Evolutionary conservation across 495 filamentous ascomycete species (phyloP), one percentile per base, ranked within the genome.

Genomic region (Aspergillus taichungensis): DNA sequence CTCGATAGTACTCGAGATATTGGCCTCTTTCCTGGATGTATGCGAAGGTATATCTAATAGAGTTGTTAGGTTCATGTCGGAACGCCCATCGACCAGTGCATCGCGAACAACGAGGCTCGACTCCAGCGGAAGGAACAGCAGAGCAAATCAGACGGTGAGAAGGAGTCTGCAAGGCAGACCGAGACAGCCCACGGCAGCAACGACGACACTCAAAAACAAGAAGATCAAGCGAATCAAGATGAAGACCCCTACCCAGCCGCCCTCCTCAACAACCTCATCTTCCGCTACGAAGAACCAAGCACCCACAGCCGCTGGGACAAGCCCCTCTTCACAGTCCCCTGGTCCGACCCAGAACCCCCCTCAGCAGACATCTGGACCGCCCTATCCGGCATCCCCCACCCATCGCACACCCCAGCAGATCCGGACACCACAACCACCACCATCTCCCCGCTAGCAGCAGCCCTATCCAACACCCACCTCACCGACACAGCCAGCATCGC

Each of bases 261-360:
- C 4, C 80, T 87, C 51, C 88, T 94, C 70, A 85, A 95, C 56
- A 95, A 96, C 62, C 78, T 98, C 12, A 82, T 96, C 38, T 95
- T 90, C 59, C 80, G 92, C 38, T 95, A 94, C 61, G 92, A 98
- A 64, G 92, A 97, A 68, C 92, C 92, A 10, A 95, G 90, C 68
- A 82, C 85, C 40, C 91, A 96, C 85, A 85, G 78, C 11, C 76
- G 92, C 37, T 98, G 92, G 92, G 92, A 98, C 61, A 85, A 83
- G 50, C 92, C 92, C 5, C 74, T 96, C 13, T 97, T 96, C 69
- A 91, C 88, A 7, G 80, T 96, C 0, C 78, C 86, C 8, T 89
- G 80, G 72, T 76, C 83, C 9, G 92, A 98, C 58, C 69, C 74
- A 33, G 59, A 66, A n/a, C 82, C 82, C 5, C 80, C 78, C 12